Percentiles rank a stretch among this genome's conserved stretches.
phyloP scores from a whole-genome alignment of 2,329 filamentous ascomycete genomes.

The Neonectria ditissima region DNA sequence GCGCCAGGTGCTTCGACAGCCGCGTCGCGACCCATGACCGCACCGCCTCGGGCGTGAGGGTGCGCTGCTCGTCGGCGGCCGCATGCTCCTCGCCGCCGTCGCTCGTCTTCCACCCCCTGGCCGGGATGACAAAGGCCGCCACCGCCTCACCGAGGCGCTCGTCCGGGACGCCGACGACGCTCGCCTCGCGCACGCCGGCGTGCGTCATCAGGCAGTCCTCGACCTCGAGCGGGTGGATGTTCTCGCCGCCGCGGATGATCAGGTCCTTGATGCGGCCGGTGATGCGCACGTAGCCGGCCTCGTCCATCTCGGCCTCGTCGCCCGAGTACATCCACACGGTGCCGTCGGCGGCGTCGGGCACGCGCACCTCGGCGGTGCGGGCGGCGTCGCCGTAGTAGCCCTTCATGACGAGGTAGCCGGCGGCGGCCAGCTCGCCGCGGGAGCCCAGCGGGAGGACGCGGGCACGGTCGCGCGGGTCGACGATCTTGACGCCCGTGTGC shows the following conservation, averaged over 20 bases:
- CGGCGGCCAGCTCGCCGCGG: slow-evolving; percentile 83
- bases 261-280: slow-evolving; percentile 94
- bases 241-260: slow-evolving; percentile 95
- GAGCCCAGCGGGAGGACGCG: slow-evolving; percentile 72
- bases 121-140: slow-evolving; percentile 81
- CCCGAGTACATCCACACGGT: slow-evolving; percentile 91
- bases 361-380: slow-evolving; percentile 75
- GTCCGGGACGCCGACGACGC: slow-evolving; percentile 87
- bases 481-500: slow-evolving; percentile 82
- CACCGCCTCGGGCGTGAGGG: slow-evolving; percentile 69
- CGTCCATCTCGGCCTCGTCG: slow-evolving; percentile 89
- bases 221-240: slow-evolving; percentile 93
- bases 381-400: slow-evolving; percentile 85
- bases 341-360: slow-evolving; percentile 58
- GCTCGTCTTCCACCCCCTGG: slow-evolving; percentile 43
- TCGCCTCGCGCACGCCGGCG: slow-evolving; percentile 77
- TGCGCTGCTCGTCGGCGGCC: slow-evolving; percentile 42
- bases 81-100: slow-evolving; percentile 38
- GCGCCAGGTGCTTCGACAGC: slow-evolving; percentile 81
- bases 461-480: slow-evolving; percentile 72
- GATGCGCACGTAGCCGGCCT: slow-evolving; percentile 85
- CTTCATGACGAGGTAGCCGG: slow-evolving; percentile 90
- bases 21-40: slow-evolving; percentile 77
- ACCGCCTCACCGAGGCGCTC: slow-evolving; percentile 88
- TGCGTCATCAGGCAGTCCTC: slow-evolving; percentile 88